These are phyloP conservation scores for Quercus agrifolia DNA, from an alignment of 306 rosid genomes.

Conservation along the genomic window DNA sequence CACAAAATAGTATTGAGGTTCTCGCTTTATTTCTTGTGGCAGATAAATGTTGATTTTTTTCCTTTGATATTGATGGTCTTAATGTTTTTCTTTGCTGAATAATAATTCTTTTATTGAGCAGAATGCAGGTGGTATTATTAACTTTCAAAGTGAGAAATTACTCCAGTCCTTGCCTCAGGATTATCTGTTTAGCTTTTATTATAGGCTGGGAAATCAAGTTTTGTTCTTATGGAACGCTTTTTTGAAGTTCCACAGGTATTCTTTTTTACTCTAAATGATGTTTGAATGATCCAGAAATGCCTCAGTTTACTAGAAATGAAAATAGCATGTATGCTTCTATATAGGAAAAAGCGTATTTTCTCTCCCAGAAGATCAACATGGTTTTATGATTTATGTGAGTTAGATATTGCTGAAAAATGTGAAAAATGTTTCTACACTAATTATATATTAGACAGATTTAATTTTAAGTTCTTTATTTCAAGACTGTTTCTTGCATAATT, in stretches of 20 bases:
- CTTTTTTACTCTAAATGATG: not conserved
- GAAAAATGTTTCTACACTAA: too few relatives aligned
- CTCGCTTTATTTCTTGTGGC: slow-evolving; percentile 36
- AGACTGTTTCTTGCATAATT: too few relatives aligned
- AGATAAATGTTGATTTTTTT: not conserved
- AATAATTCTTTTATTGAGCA: slow-evolving; percentile 19
- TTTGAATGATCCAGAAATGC: too few relatives aligned
- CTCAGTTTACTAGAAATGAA: too few relatives aligned
- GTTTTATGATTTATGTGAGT: too few relatives aligned
- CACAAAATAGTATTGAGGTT: slow-evolving; percentile 76
- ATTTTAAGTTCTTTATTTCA: too few relatives aligned
- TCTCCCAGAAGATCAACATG: too few relatives aligned
- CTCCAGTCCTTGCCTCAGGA: slow-evolving; percentile 39
- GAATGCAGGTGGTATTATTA: slow-evolving; percentile 39
- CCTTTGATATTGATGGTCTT: slow-evolving; percentile 5
- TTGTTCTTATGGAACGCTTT: slow-evolving; percentile 74
- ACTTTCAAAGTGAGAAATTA: slow-evolving; percentile 40
- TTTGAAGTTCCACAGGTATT: slow-evolving; percentile 73
- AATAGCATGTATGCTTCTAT: too few relatives aligned
- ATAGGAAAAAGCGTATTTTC: too few relatives aligned
- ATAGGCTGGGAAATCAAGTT: slow-evolving; percentile 69
- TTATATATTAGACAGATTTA: too few relatives aligned
- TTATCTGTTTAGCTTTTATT: slow-evolving; percentile 42
- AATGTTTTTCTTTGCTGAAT: slow-evolving; percentile 7
- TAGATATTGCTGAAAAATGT: too few relatives aligned